Base-by-base conservation (phyloP, 1,139 yeast species). In the Yamadazyma dendronema region DNA sequence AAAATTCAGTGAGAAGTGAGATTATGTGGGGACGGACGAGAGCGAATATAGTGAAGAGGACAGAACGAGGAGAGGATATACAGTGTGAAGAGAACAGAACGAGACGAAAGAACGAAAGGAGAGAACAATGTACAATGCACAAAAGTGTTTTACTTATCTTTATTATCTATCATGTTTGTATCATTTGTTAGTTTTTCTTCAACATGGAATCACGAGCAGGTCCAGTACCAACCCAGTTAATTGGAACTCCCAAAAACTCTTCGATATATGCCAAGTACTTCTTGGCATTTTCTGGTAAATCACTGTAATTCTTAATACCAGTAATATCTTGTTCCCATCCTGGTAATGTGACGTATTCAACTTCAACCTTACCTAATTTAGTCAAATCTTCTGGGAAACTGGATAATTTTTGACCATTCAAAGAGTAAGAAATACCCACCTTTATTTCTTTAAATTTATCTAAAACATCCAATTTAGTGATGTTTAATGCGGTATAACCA, bases 221-320 rank as follows among this genome's bases (percentile, higher is more conserved):
- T 46, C 99, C 99, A 42, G 96, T 94, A 59, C 99, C 99, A 47
- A 92, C 92, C 97, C 97, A 92, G 63, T 84, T 86, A 49, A 92
- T 75, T 42, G 96, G 96, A 41, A 87, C 94, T 31, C 76, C 73
- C 47, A 89, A 71, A 57, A 74, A 89, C 46, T 88, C 83, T 67
- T 90, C 98, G 57, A 92, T 89, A 61, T 65, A 92, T 50, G 76
- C 72, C 65, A 92, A 74, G 66, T 94, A 92, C 48, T 74, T 76
- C 70, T 86, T 79, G 34, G 97, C 96, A 52, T 88, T 84, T 57
- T 72, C 81, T 36, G 99, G 98, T 56, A 92, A 76, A 31, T 87
- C 95, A 13, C 74, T 82, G 62, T 78, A 94, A 19, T 69, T 64
- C 48, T 74, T 76, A 53, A 86, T 70, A 51, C 76, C 62, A 41